Percentiles rank a stretch among this genome's conserved stretches.
phyloP scores from a whole-genome alignment of 495 filamentous ascomycete species.

The Penicillium samsonianum region DNA sequence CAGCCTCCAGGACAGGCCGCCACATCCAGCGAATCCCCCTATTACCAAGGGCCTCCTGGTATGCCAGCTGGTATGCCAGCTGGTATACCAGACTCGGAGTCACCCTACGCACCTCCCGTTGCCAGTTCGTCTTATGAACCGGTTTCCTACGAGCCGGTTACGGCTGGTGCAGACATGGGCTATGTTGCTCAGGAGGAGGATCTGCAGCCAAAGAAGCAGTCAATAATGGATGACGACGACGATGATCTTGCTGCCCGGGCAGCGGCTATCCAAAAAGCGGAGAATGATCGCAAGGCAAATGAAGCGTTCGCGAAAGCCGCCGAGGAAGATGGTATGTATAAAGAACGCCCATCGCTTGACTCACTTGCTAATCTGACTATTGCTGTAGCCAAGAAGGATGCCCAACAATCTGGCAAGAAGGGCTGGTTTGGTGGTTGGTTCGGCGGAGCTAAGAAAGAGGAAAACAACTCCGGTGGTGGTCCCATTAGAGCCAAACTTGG shows the following conservation, averaged over 20 bases:
- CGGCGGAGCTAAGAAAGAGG: slow-evolving; percentile 67
- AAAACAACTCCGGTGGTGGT: slow-evolving; percentile 52
- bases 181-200: slow-evolving; percentile 38
- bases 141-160: slow-evolving; percentile 39
- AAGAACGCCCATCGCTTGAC: not conserved
- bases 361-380: slow-evolving; percentile 25
- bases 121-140: slow-evolving; percentile 2
- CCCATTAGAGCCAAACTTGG: slow-evolving; percentile 94
- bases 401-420: slow-evolving; percentile 56
- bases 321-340: slow-evolving; percentile 72
- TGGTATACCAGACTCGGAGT: slow-evolving; percentile 19
- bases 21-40: slow-evolving; percentile 19
- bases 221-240: slow-evolving; percentile 75
- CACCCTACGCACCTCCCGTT: slow-evolving; percentile 11
- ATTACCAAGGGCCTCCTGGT: slow-evolving; percentile 29
- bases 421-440: slow-evolving; percentile 91
- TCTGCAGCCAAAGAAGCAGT: slow-evolving; percentile 68
- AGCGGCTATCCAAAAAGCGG: slow-evolving; percentile 54
- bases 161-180: slow-evolving; percentile 28
- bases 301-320: slow-evolving; percentile 82
- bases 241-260: slow-evolving; percentile 54
- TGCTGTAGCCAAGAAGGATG: slow-evolving; percentile 42
- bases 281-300: slow-evolving; percentile 58
- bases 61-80: slow-evolving; percentile 32
- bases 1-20: slow-evolving; percentile 25